Evolutionary conservation across 352 stramenopile species (phyloP), one percentile per base, ranked within the genome.

Genomic region (Thalassiosira hispida): DNA sequence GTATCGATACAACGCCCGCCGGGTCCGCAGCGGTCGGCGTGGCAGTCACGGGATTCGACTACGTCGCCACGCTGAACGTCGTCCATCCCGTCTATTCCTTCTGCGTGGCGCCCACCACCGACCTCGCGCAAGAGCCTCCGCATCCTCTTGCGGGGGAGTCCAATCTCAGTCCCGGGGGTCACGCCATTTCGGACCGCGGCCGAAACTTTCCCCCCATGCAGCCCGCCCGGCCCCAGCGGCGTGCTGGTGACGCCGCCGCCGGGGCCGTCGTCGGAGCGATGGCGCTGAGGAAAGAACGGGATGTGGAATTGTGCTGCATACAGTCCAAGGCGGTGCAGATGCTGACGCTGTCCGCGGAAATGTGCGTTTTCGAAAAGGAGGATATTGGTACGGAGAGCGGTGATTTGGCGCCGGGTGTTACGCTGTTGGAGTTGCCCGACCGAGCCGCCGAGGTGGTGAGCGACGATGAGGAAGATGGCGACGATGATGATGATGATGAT

Each of bases 291-390:
- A 60, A 85, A 38, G 78, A 78, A 35, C 44, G 40, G 55, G 84
- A 94, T 70, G 81, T 91, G 0, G 81, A 88, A 53, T 65, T 92
- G 9, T 92, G 86, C 71, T 81, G 77, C 23, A 76, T 92, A 49
- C 89, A 94, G 78, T 88, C 57, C 27, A 92, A 89, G 46, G 77
- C 76, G 0, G 82, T 93, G 9, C 89, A 94, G 75, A 77, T 85
- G 49, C 67, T 93, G 16, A 89, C 77, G 0, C 61, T 94, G 16
- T 85, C 82, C 14, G 78, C 57, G 12, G 83, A 68, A 25, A 93
- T 93, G 88, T 87, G 66, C 59, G 62, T 81, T 14, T 68, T 80
- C 51, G 81, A 81, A 46, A 55, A 40, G 20, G 33, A 42, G 33
- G 33, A 42, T 42, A 11, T 20, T 23, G 49, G 38, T 40, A 27